Conservation (phyloP, 2,329 filamentous ascomycete genomes). For the Ophiostoma montium region DNA sequence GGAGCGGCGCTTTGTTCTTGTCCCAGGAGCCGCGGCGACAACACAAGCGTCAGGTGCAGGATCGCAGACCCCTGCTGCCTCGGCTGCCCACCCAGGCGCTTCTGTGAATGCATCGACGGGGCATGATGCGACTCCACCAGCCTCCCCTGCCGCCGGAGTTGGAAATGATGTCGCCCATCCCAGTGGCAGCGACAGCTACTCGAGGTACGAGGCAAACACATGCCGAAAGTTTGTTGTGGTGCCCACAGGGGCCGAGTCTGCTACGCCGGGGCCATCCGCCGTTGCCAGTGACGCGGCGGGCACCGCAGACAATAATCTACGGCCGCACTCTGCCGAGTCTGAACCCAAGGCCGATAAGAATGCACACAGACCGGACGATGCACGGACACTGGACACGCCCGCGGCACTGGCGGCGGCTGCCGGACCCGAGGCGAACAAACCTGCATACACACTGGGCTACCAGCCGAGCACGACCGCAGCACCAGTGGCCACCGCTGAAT, state of each 20-base stretch:
- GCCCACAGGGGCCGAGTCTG: constrained; percentile 15
- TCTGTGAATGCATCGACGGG: background rate
- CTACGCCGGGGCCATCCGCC: constrained; percentile 1
- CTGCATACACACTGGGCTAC: background rate
- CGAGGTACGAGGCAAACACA: constrained; percentile 28
- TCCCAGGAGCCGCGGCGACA: constrained; percentile 23
- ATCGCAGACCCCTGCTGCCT: background rate
- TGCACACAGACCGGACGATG: too few relatives aligned
- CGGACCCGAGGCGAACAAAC: background rate
- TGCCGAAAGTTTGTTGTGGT: constrained; percentile 23
- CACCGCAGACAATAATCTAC: background rate
- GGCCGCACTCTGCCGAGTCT: background rate
- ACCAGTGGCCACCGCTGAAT: background rate
- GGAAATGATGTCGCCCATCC: background rate
- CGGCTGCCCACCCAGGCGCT: background rate
- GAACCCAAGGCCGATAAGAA: background rate
- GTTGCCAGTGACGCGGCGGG: background rate
- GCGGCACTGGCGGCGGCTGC: constrained; percentile 2
- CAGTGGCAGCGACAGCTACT: background rate
- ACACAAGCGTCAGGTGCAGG: background rate
- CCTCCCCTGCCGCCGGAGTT: background rate
- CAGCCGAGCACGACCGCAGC: constrained; percentile 6
- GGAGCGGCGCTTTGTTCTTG: constrained; percentile 52
- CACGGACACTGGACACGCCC: background rate
- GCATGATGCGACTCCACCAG: constrained; percentile 7